Percentiles rank a stretch among this genome's conserved stretches.
phyloP scores from a whole-genome alignment of 129 eudicot species.

The Saposhnikovia divaricata region DNA sequence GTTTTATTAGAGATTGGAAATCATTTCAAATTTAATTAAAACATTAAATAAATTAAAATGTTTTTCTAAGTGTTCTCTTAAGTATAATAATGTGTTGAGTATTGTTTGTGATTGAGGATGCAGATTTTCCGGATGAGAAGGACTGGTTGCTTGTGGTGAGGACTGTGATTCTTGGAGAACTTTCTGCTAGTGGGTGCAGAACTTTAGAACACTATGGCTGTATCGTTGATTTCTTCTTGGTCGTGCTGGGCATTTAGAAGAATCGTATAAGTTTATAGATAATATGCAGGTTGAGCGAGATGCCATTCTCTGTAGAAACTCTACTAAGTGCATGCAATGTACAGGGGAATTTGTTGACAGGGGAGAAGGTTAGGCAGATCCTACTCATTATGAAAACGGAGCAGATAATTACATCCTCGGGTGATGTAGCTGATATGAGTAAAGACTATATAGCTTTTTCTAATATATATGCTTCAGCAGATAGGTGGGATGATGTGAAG shows the following conservation, averaged over 20 bases:
- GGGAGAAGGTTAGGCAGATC: slow-evolving; percentile 39
- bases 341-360: slow-evolving; percentile 34
- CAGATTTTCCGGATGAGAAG: too few relatives aligned
- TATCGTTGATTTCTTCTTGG: slow-evolving; percentile 44
- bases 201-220: slow-evolving; percentile 47
- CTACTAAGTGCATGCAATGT: slow-evolving; percentile 42
- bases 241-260: slow-evolving; percentile 30
- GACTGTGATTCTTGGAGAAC: too few relatives aligned
- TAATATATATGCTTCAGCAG: slow-evolving; percentile 41
- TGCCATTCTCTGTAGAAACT: slow-evolving; percentile 40
- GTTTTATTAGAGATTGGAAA: too few relatives aligned
- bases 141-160: too few relatives aligned
- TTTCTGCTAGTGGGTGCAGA: too few relatives aligned
- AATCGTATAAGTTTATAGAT: slow-evolving; percentile 34
- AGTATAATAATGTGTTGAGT: too few relatives aligned
- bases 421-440: slow-evolving; percentile 3
- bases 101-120: too few relatives aligned
- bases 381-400: slow-evolving; percentile 22
- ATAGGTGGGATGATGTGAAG: slow-evolving; percentile 48
- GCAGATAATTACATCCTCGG: neutral
- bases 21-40: too few relatives aligned
- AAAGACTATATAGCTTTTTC: slow-evolving; percentile 50
- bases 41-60: too few relatives aligned
- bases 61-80: too few relatives aligned
- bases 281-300: slow-evolving; percentile 23